These are phyloP conservation scores for Nyctanthes arbortristis DNA, from an alignment of 257 asterid genomes.

Conservation along the genomic window DNA sequence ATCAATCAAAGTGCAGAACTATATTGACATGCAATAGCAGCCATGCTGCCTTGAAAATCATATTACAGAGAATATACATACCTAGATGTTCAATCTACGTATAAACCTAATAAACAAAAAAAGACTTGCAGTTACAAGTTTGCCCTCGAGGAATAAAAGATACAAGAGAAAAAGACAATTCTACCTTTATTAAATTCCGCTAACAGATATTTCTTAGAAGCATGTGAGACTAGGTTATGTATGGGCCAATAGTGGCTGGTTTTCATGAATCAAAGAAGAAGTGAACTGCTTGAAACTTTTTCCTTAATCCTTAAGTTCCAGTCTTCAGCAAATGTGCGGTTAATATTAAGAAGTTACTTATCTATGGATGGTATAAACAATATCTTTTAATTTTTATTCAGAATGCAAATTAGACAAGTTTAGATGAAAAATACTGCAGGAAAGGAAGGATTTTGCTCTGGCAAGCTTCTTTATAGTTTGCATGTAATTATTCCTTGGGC, in stretches of 20 bases:
- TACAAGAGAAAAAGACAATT: too few relatives aligned
- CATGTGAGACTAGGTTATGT: neutral
- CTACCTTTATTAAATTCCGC: too few relatives aligned
- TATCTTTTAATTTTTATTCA: neutral
- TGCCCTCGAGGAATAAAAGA: too few relatives aligned
- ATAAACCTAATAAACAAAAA: too few relatives aligned
- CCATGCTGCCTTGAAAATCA: too few relatives aligned
- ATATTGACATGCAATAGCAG: too few relatives aligned
- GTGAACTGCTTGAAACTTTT: neutral
- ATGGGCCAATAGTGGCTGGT: neutral
- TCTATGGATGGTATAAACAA: neutral
- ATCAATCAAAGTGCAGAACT: too few relatives aligned
- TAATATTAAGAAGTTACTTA: neutral
- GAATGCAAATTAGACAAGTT: neutral
- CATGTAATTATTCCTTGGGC: neutral
- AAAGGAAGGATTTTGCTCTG: neutral
- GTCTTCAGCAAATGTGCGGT: neutral
- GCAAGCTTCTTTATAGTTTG: neutral
- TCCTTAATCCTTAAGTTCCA: neutral
- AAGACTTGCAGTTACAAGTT: too few relatives aligned
- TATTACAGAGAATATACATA: too few relatives aligned
- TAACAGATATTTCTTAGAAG: too few relatives aligned
- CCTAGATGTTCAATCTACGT: too few relatives aligned
- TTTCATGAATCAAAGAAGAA: neutral
- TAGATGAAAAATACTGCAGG: neutral